Conservation (phyloP, 2,329 filamentous ascomycete genomes). For the Triangularia verruculosa region DNA sequence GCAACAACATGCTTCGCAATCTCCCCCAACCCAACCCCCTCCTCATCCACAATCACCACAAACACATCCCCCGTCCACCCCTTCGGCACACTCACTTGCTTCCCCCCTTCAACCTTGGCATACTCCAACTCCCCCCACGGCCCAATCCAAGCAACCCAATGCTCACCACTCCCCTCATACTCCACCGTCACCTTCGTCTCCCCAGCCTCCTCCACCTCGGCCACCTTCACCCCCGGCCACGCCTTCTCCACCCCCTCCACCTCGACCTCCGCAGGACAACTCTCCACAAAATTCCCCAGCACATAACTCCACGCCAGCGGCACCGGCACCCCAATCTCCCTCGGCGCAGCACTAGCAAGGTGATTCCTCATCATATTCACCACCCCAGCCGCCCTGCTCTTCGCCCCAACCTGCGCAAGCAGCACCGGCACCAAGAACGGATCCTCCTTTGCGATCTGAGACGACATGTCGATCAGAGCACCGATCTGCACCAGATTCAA, state of each 20-base stretch:
- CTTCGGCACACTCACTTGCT: conserved; percentile 32
- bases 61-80: conserved; percentile 37
- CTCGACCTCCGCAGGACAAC: conserved; percentile 28
- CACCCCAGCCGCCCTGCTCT: conserved; percentile 36
- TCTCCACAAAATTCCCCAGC: conserved; percentile 30
- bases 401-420: conserved; percentile 34
- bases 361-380: conserved; percentile 41
- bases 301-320: conserved; percentile 35
- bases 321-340: conserved; percentile 35
- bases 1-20: conserved; percentile 31
- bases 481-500: conserved; percentile 34
- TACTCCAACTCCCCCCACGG: conserved; percentile 36
- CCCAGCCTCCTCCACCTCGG: conserved; percentile 18
- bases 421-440: conserved; percentile 35
- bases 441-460: conserved; percentile 31
- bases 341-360: conserved; percentile 32
- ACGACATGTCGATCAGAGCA: conserved; percentile 31
- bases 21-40: conserved; percentile 23
- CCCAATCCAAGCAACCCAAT: conserved; percentile 38
- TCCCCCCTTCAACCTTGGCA: conserved; percentile 27
- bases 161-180: conserved; percentile 16
- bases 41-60: conserved; percentile 33
- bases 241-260: conserved; percentile 19
- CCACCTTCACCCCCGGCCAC: conserved; percentile 28
- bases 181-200: conserved; percentile 27